Percentiles rank a stretch among this genome's conserved stretches.
phyloP scores from a whole-genome alignment of 164 flowering plant genomes.

The Aristolochia californica region DNA sequence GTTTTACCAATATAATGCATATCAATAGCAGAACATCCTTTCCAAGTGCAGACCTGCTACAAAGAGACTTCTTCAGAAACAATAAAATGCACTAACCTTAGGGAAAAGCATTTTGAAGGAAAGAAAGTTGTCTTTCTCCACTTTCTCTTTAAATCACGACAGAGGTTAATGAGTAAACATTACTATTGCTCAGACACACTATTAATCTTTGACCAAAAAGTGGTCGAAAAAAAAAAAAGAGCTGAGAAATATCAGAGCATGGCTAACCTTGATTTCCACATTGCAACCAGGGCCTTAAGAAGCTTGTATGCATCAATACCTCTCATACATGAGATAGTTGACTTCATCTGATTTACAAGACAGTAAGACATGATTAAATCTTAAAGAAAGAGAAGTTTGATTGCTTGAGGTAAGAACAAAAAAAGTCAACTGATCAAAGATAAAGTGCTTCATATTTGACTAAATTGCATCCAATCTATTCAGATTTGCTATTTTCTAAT shows the following conservation, averaged over 20 bases:
- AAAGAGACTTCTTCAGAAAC: conserved; percentile 1
- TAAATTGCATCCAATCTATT: too few species aligned
- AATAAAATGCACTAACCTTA: too few species aligned
- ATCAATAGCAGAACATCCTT: conserved; percentile 74
- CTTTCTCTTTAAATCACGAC: too few species aligned
- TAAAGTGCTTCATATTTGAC: too few species aligned
- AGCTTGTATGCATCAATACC: conserved; percentile 48
- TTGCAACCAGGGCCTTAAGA: conserved; percentile 38
- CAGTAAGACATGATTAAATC: background rate
- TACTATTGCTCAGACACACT: too few species aligned
- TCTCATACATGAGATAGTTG: conserved; percentile 44
- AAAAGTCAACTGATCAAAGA: background rate
- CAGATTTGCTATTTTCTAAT: background rate
- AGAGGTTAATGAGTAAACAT: too few species aligned
- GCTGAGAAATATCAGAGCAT: background rate
- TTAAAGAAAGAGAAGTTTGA: background rate
- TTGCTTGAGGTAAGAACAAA: background rate
- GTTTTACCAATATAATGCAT: conserved; percentile 44
- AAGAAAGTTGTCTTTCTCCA: too few species aligned
- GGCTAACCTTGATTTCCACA: conserved; percentile 65
- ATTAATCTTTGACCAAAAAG: background rate
- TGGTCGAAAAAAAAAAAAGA: background rate
- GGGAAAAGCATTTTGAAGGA: too few species aligned
- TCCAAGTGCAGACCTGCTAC: conserved; percentile 45
- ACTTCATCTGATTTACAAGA: conserved; percentile 43